Conservation (phyloP, 2,329 filamentous ascomycete species). For the Epichloe aotearoae region DNA sequence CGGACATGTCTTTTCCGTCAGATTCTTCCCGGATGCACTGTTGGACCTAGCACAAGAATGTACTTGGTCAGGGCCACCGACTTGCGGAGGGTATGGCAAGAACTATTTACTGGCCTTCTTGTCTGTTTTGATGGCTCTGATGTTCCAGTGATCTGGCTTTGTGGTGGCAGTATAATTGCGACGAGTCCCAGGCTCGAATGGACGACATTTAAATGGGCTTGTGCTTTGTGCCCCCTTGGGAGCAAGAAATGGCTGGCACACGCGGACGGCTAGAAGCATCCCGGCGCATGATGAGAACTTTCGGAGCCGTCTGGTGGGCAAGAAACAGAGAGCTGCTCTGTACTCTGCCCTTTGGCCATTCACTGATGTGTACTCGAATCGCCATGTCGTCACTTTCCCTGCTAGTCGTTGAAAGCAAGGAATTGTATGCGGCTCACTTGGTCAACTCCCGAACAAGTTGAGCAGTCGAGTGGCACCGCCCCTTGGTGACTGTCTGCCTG, state of each 20-base stretch:
- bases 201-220: not conserved
- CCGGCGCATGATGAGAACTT: not conserved
- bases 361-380: not conserved
- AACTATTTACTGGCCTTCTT: not conserved
- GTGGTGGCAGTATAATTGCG: not conserved
- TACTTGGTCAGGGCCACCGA: not conserved
- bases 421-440: not conserved
- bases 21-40: not conserved
- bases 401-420: not conserved
- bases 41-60: not conserved
- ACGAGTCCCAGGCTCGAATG: not conserved
- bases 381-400: not conserved
- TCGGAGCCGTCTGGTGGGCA: not conserved
- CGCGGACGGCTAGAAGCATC: conserved; percentile 4
- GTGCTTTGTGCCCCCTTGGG: not conserved
- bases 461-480: not conserved
- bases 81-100: not conserved
- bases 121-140: not conserved
- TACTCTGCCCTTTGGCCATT: not conserved
- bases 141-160: not conserved
- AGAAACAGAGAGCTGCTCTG: not conserved
- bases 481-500: not conserved
- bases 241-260: not conserved
- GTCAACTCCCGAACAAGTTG: not conserved
- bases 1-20: not conserved